Evolutionary conservation across 805 yeast genomes (phyloP).

Genomic region (Candida stauntonica): DNA sequence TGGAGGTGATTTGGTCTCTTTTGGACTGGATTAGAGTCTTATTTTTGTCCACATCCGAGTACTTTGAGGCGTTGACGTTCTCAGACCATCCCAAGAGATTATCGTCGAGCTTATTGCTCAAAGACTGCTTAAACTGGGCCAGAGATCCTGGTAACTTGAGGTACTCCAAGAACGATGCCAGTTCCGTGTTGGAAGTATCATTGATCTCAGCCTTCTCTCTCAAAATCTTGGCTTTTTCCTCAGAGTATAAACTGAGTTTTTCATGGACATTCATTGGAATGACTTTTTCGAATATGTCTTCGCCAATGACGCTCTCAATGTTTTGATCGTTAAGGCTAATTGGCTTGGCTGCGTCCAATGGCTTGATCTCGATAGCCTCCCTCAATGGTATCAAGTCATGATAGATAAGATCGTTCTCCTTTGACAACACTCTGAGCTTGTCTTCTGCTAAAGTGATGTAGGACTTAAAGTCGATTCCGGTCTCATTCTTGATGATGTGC

Average conservation of each 20-base stretch:
- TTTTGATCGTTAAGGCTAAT: slow-evolving; percentile 44
- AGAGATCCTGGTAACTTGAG: slow-evolving; percentile 69
- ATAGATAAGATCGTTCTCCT: slow-evolving; percentile 87
- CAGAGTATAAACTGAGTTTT: slow-evolving; percentile 81
- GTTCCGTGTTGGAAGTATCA: slow-evolving; percentile 76
- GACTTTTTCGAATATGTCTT: slow-evolving; percentile 68
- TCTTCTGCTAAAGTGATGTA: slow-evolving; percentile 32
- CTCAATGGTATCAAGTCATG: slow-evolving; percentile 70
- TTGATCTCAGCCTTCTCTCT: slow-evolving; percentile 70
- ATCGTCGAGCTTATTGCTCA: slow-evolving; percentile 28
- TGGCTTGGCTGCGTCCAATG: slow-evolving; percentile 64
- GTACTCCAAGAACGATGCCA: slow-evolving; percentile 73
- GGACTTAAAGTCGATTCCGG: slow-evolving; percentile 30
- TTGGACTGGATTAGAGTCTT: slow-evolving; percentile 26
- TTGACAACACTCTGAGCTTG: slow-evolving; percentile 43
- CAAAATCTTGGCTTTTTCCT: slow-evolving; percentile 74
- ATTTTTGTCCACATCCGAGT: slow-evolving; percentile 29
- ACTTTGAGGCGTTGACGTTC: slow-evolving; percentile 25
- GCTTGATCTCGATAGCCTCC: slow-evolving; percentile 46
- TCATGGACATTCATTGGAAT: slow-evolving; percentile 88
- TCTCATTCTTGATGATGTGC: slow-evolving; percentile 32
- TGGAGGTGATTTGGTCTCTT: slow-evolving; percentile 35
- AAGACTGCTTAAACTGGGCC: slow-evolving; percentile 41
- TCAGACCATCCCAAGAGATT: slow-evolving; percentile 28
- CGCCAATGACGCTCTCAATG: slow-evolving; percentile 41